Conservation (phyloP, 768 basidiomycete genomes). For the Botryobasidium botryosum region DNA sequence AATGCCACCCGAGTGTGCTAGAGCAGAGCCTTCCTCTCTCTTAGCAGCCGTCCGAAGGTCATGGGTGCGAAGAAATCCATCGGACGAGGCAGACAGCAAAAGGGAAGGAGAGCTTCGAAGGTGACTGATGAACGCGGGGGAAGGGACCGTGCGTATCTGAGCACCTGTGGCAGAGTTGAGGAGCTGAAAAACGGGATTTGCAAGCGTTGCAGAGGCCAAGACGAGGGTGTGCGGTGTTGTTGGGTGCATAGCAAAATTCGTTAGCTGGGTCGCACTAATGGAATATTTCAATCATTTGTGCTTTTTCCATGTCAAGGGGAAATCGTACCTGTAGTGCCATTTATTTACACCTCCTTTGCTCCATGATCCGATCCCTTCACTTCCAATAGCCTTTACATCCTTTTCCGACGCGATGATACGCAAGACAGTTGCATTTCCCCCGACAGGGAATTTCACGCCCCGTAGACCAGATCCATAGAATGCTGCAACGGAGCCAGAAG, state of each 20-base stretch:
- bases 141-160: conserved; percentile 37
- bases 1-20: conserved; percentile 68
- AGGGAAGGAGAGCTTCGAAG: conserved; percentile 47
- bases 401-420: conserved; percentile 66
- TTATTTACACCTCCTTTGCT: conserved; percentile 71
- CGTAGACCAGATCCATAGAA: conserved; percentile 44
- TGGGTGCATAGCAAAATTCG: conserved; percentile 15
- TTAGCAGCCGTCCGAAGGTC: conserved; percentile 45
- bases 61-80: conserved; percentile 58
- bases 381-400: conserved; percentile 48
- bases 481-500: conserved; percentile 50
- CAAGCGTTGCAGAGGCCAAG: conserved; percentile 30
- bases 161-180: conserved; percentile 61
- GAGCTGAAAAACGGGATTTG: conserved; percentile 42
- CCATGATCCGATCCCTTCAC: conserved; percentile 56
- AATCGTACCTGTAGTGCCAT: conserved; percentile 58
- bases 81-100: conserved; percentile 50
- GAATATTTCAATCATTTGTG: background rate
- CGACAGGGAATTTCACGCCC: conserved; percentile 59
- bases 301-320: conserved; percentile 14
- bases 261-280: conserved; percentile 11
- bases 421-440: conserved; percentile 48
- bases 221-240: conserved; percentile 38
- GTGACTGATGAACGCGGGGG: conserved; percentile 43
- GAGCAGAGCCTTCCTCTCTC: conserved; percentile 38